These are phyloP conservation scores for Cordyceps javanica DNA, from an alignment of 2,329 filamentous ascomycete species.

Conservation along the genomic window DNA sequence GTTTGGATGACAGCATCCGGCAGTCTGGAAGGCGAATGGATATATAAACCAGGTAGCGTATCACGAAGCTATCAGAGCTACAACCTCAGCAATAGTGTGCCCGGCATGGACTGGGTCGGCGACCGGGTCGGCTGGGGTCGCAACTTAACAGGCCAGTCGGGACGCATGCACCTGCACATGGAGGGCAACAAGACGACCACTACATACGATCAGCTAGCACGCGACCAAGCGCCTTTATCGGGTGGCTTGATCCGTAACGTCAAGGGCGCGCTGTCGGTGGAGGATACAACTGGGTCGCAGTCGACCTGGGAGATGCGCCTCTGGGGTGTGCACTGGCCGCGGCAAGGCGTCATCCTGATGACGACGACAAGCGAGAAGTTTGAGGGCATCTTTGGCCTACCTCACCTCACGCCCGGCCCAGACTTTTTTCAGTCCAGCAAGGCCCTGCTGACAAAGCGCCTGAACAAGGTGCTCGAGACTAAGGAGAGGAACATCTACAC, in stretches of 20 bases:
- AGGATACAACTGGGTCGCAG: conserved; percentile 60
- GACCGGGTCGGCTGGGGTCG: conserved; percentile 59
- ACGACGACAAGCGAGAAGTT: conserved; percentile 93
- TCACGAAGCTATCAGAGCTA: conserved; percentile 41
- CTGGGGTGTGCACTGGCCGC: conserved; percentile 79
- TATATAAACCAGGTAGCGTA: conserved; percentile 47
- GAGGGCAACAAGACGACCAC: conserved; percentile 51
- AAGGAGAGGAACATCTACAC: conserved; percentile 51
- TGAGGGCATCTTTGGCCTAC: conserved; percentile 81
- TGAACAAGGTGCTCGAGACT: conserved; percentile 60
- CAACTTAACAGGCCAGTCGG: conserved; percentile 71
- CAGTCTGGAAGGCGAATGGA: conserved; percentile 70
- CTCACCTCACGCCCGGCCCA: conserved; percentile 64
- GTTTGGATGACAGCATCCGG: conserved; percentile 78
- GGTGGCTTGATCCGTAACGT: conserved; percentile 60
- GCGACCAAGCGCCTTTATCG: conserved; percentile 26
- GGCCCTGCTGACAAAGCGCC: conserved; percentile 64
- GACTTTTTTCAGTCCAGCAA: conserved; percentile 54
- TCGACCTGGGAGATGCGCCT: conserved; percentile 74
- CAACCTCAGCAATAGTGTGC: conserved; percentile 61
- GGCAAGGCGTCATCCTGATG: conserved; percentile 72
- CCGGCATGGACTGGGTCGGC: conserved; percentile 59
- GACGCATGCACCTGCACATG: conserved; percentile 60
- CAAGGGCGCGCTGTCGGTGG: conserved; percentile 62
- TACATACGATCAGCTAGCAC: conserved; percentile 35